phyloP scores from a whole-genome alignment of 2,329 filamentous ascomycete genomes.

The Aspergillus oerlinghausenensis region DNA sequence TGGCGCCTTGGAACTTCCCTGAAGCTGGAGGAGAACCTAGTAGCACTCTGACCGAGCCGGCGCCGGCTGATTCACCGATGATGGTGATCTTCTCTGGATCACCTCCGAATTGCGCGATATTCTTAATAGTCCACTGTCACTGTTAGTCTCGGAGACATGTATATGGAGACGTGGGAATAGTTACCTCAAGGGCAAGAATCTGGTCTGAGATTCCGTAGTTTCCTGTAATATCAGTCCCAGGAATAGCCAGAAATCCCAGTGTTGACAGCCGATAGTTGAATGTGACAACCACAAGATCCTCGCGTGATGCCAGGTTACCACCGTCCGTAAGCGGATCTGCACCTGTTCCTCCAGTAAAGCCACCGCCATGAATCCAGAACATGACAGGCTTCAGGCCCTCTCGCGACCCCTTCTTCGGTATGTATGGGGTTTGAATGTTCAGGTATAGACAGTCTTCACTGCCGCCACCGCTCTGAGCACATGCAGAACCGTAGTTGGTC shows the following conservation, averaged over 20 bases:
- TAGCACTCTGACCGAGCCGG: constrained; percentile 51
- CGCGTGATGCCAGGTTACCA: constrained; percentile 53
- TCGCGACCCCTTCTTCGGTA: constrained; percentile 38
- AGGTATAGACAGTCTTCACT: constrained; percentile 47
- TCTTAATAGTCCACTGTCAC: constrained; percentile 40
- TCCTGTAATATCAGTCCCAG: constrained; percentile 50
- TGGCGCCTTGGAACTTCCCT: constrained; percentile 12
- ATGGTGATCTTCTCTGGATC: constrained; percentile 44
- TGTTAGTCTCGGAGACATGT: background rate
- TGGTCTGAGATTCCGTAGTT: constrained; percentile 52
- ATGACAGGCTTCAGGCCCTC: constrained; percentile 43
- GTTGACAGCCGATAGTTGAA: constrained; percentile 58
- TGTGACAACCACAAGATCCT: constrained; percentile 54
- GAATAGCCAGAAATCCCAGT: constrained; percentile 55
- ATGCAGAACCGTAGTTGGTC: constrained; percentile 46
- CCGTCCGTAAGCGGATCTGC: constrained; percentile 41
- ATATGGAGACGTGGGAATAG: background rate
- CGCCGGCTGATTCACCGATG: constrained; percentile 47
- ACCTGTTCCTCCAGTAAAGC: constrained; percentile 47
- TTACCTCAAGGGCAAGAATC: constrained; percentile 42
- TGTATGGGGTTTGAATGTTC: constrained; percentile 47
- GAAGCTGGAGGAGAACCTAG: constrained; percentile 22
- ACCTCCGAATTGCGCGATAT: constrained; percentile 47
- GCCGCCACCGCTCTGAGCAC: constrained; percentile 38
- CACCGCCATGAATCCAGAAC: constrained; percentile 57